Conservation (phyloP, 164 flowering plant genomes). For the Aristolochia californica region DNA sequence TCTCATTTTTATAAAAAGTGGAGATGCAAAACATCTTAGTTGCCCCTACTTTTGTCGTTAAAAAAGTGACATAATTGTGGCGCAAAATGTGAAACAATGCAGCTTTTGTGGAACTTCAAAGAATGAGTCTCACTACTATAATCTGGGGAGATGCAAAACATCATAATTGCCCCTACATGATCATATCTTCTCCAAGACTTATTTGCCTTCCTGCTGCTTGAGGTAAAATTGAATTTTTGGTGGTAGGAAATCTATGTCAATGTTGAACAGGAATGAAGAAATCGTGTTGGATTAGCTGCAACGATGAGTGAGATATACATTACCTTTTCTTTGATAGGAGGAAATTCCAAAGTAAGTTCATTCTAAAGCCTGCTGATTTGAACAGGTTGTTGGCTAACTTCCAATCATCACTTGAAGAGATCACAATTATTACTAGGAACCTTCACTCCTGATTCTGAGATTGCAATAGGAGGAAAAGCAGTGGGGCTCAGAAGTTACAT, state of each 20-base stretch:
- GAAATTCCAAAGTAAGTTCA: conserved; percentile 66
- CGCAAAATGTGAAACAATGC: neutral
- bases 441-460: conserved; percentile 52
- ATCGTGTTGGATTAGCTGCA: conserved; percentile 87
- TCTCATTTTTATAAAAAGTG: no score
- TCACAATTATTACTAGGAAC: conserved; percentile 90
- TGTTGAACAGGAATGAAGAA: conserved; percentile 63
- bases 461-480: conserved; percentile 88
- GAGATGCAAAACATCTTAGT: no score
- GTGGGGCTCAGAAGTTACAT: conserved; percentile 89
- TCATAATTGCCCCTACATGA: neutral
- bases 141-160: no score
- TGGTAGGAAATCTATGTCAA: neutral
- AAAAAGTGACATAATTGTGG: neutral
- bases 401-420: conserved; percentile 94
- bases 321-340: conserved; percentile 77
- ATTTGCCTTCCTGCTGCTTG: neutral
- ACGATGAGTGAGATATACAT: conserved; percentile 85
- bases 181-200: neutral
- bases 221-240: neutral
- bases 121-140: no score
- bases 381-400: conserved; percentile 80
- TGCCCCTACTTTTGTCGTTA: neutral
- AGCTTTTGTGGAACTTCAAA: neutral
- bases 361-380: conserved; percentile 85